phyloP scores from a whole-genome alignment of 2,329 filamentous ascomycete species.

The Rosellinia necatrix region DNA sequence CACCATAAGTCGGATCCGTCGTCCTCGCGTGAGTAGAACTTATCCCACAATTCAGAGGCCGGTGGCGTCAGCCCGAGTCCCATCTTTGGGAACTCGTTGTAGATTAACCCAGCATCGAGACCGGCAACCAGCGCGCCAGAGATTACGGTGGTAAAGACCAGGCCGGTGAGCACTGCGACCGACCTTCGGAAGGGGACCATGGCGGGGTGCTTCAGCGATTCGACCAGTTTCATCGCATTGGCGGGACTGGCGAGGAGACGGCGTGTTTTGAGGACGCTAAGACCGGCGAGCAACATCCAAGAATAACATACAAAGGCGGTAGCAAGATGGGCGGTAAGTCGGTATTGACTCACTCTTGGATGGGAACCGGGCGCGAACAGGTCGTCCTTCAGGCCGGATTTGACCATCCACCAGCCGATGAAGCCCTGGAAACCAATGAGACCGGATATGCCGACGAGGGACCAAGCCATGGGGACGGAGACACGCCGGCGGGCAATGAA shows the following conservation, averaged over 20 bases:
- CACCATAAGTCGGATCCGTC: constrained; percentile 88
- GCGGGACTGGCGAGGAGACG: constrained; percentile 71
- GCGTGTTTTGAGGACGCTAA: constrained; percentile 80
- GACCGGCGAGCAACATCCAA: constrained; percentile 89
- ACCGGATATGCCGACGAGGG: constrained; percentile 80
- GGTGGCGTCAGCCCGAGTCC: constrained; percentile 82
- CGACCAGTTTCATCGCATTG: constrained; percentile 63
- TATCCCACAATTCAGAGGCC: constrained; percentile 78
- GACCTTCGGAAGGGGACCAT: constrained; percentile 75
- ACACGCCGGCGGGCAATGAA: constrained; percentile 83
- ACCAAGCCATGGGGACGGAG: constrained; percentile 74
- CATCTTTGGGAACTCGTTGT: constrained; percentile 99
- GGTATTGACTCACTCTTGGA: constrained; percentile 92
- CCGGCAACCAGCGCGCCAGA: constrained; percentile 93
- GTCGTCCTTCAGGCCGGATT: constrained; percentile 93
- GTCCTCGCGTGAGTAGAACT: constrained; percentile 79
- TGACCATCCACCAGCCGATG: constrained; percentile 99
- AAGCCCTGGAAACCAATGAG: constrained; percentile 95
- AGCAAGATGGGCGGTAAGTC: constrained; percentile 84
- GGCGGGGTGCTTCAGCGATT: constrained; percentile 67
- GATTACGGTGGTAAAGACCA: constrained; percentile 90
- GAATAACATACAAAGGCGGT: constrained; percentile 92
- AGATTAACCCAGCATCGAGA: constrained; percentile 94
- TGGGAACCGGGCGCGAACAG: constrained; percentile 89
- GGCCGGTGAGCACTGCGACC: constrained; percentile 69